Conservation (phyloP, 2,329 filamentous ascomycete species). For the Fusarium hainanense region DNA sequence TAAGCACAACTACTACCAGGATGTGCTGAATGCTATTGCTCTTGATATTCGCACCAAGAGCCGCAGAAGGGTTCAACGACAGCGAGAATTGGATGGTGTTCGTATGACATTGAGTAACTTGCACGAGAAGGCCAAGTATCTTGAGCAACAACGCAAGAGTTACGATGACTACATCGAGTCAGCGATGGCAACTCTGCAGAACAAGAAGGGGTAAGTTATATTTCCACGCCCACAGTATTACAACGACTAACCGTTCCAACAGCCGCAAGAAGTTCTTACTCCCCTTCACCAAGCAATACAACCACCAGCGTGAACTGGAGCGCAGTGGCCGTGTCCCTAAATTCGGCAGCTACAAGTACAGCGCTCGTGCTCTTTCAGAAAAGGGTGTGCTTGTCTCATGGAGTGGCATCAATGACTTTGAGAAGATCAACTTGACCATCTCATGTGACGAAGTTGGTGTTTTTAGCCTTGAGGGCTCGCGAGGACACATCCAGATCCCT, state of each 20-base stretch:
- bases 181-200: slow-evolving; percentile 96
- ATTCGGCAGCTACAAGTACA: slow-evolving; percentile 98
- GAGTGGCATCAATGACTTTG: slow-evolving; percentile 82
- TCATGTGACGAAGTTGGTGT: slow-evolving; percentile 93
- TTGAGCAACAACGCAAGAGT: slow-evolving; percentile 94
- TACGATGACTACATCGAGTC: slow-evolving; percentile 99
- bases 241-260: slow-evolving; percentile 36
- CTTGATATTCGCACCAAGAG: slow-evolving; percentile 98
- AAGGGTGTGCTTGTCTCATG: slow-evolving; percentile 96
- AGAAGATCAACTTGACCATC: slow-evolving; percentile 93
- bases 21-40: slow-evolving; percentile 96
- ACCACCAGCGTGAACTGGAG: slow-evolving; percentile 95
- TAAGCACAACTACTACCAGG: slow-evolving; percentile 93
- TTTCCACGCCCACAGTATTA: not conserved
- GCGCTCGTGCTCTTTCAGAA: slow-evolving; percentile 85
- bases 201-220: slow-evolving; percentile 82
- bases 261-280: slow-evolving; percentile 92
- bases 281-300: slow-evolving; percentile 98
- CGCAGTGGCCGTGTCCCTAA: slow-evolving; percentile 93
- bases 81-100: slow-evolving; percentile 89
- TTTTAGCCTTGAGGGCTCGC: slow-evolving; percentile 90
- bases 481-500: slow-evolving; percentile 94
- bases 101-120: slow-evolving; percentile 79
- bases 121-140: slow-evolving; percentile 87
- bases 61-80: slow-evolving; percentile 87